A percentile compares a stretch with the other conserved stretches of the same genome.
Conservation (phyloP, 2,329 filamentous ascomycete species). For the Penicillium sp. region DNA sequence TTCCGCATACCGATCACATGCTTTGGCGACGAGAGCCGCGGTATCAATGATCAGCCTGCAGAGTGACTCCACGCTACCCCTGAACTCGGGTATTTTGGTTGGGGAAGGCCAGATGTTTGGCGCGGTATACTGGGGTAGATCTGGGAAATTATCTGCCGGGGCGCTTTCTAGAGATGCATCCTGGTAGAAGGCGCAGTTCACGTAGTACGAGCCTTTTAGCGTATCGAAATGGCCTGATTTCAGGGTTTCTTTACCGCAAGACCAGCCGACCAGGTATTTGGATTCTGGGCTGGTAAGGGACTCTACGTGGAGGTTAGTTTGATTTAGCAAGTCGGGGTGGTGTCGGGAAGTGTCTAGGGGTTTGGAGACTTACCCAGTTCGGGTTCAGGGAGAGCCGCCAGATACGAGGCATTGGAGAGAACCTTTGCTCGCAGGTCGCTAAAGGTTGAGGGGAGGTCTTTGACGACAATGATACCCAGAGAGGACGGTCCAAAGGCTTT, state of each 20-base stretch:
- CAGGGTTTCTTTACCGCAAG: conserved; percentile 62
- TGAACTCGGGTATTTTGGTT: conserved; percentile 70
- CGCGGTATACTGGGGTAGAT: conserved; percentile 84
- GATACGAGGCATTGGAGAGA: conserved; percentile 82
- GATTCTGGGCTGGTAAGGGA: conserved; percentile 45
- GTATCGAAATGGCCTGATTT: conserved; percentile 61
- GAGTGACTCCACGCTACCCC: conserved; percentile 67
- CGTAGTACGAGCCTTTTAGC: conserved; percentile 63
- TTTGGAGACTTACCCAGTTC: conserved; percentile 63
- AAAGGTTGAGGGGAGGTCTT: conserved; percentile 74
- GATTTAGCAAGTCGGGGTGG: background rate
- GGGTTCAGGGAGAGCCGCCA: conserved; percentile 71
- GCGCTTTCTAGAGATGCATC: conserved; percentile 37
- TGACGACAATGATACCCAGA: conserved; percentile 89
- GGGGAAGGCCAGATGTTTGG: conserved; percentile 84
- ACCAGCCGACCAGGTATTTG: conserved; percentile 64
- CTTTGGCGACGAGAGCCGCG: conserved; percentile 82
- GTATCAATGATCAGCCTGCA: conserved; percentile 86
- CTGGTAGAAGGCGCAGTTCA: conserved; percentile 58
- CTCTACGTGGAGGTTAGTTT: conserved; percentile 27
- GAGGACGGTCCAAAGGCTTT: conserved; percentile 87
- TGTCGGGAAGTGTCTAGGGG: background rate
- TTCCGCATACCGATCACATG: conserved; percentile 82
- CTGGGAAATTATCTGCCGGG: conserved; percentile 36
- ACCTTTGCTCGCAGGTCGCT: conserved; percentile 67